Evolutionary conservation across 306 rosid species (phyloP), one percentile per base, ranked within the genome.

Genomic region (Citrullus amarus): DNA sequence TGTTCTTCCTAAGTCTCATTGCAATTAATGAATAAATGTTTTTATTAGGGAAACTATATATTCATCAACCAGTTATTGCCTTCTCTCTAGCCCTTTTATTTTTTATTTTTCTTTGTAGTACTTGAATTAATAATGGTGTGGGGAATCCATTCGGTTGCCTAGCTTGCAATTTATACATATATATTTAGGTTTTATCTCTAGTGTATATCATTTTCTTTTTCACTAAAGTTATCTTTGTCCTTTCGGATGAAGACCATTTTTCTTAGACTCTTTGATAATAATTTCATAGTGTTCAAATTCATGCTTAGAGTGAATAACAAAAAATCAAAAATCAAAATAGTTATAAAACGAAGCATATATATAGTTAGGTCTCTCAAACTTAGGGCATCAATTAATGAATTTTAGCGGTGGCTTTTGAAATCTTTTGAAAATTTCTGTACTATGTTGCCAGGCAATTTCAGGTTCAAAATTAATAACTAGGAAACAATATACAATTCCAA

Each of bases 111-210:
- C 39, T 70, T 0, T 69, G 57, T 70, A 25, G 39, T 70, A 46
- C 76, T 44, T 44, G 76, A 13, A 70, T 70, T 70, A 25, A 44
- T 46, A 46, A 68, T 68, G 55, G 75, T 43, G 75, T 68, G 55
- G 20, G 51, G 74, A 41, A 43, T 43, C 54, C 56, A 68, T 67
- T 32, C 4, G 46, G 74, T 20, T 67, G 18, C 57, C 20, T 70
- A 12, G 39, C 56, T 70, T 68, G 72, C 39, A 41, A 63, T 66
- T 38, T 9, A 15, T 22, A 6, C 46, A 20, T 43, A 41, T 38
- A 18, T 30, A 25, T 59, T 59, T 13, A 57, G 12, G 32, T n/a
- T 57, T 57, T 20, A 57, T n/a, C 62, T 57, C 62, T 8, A 44
- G 63, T 58, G 15, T 25, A 30, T 6, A 32, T 60, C 39, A 12